Evolutionary conservation across 176 grass and related monocot species (phyloP), one percentile per base, ranked within the genome.

Genomic region (Canna indica): DNA sequence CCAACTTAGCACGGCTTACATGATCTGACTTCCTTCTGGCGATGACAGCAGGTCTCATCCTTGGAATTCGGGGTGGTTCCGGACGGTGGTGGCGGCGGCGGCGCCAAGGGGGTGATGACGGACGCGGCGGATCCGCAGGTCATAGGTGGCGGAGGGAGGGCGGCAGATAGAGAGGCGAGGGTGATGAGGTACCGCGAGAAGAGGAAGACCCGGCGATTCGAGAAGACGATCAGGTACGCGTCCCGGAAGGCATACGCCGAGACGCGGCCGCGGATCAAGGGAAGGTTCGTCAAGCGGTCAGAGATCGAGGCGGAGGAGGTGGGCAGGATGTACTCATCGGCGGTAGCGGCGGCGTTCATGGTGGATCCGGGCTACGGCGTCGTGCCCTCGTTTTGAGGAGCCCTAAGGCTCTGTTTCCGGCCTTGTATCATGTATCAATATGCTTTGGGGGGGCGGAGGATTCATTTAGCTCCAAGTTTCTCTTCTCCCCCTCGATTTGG

Each of bases 141-240:
- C 65, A 18, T 33, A 63, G n/a, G 11, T 28, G 36, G 26, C 11
- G 18, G 59, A 58, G 62, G 61, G 32, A 1, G 54, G 20, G 73
- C 73, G 65, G 66, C 83, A 42, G 83, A 82, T 3, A 31, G 93
- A 74, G 79, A 87, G 81, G 84, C 84, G 24, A 70, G 93, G 74
- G 83, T 97, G 79, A 92, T 90, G 93, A 69, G 93, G 17, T 97
- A 97, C 80, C 66, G 93, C 16, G 83, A 97, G 86, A 97, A 97
- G 77, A 26, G 82, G 75, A 97, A 97, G 88, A 92, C 79, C 71
- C 79, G 93, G 36, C 60, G 88, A 67, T 96, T 96, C 79, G 93
- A 92, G 86, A 96, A 96, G 83, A 96, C 84, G 30, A 92, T 96
- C 67, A 82, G 88, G 29, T 96, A 96, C 73, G 93, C 93, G 17